Conservation (phyloP, 2,329 filamentous ascomycete genomes). For the Penicillium sp. region DNA sequence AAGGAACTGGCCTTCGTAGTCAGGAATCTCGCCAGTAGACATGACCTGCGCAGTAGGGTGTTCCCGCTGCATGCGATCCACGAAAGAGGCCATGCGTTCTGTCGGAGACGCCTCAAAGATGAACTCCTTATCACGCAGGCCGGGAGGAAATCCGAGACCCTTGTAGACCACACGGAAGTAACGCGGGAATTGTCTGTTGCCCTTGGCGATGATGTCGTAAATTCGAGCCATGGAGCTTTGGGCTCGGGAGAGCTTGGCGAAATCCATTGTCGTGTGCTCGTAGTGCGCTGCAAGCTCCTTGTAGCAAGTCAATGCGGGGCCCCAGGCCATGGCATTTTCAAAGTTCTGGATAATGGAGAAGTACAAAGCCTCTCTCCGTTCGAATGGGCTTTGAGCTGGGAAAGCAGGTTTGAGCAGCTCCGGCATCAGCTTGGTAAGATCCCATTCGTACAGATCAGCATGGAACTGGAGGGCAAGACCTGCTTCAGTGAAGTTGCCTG, state of each 20-base stretch:
- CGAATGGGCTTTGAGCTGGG: constrained; percentile 80
- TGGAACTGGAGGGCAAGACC: constrained; percentile 86
- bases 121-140: constrained; percentile 83
- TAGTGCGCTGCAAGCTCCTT: constrained; percentile 90
- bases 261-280: constrained; percentile 85
- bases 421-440: constrained; percentile 64
- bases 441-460: constrained; percentile 91
- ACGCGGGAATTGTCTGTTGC: constrained; percentile 72
- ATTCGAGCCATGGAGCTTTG: constrained; percentile 89
- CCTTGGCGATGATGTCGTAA: constrained; percentile 82
- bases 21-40: constrained; percentile 66
- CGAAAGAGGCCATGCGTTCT: constrained; percentile 77
- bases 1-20: constrained; percentile 87
- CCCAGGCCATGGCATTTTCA: constrained; percentile 92
- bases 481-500: constrained; percentile 79
- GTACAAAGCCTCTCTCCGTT: constrained; percentile 87
- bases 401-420: constrained; percentile 72
- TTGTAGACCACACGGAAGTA: constrained; percentile 92
- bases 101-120: constrained; percentile 79
- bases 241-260: constrained; percentile 82
- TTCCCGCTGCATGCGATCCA: constrained; percentile 87
- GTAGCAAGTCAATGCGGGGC: constrained; percentile 81
- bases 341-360: constrained; percentile 94
- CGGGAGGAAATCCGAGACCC: constrained; percentile 80
- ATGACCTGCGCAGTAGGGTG: constrained; percentile 83